phyloP scores from a whole-genome alignment of 2,329 filamentous ascomycete genomes.

The Colletotrichum sp. region DNA sequence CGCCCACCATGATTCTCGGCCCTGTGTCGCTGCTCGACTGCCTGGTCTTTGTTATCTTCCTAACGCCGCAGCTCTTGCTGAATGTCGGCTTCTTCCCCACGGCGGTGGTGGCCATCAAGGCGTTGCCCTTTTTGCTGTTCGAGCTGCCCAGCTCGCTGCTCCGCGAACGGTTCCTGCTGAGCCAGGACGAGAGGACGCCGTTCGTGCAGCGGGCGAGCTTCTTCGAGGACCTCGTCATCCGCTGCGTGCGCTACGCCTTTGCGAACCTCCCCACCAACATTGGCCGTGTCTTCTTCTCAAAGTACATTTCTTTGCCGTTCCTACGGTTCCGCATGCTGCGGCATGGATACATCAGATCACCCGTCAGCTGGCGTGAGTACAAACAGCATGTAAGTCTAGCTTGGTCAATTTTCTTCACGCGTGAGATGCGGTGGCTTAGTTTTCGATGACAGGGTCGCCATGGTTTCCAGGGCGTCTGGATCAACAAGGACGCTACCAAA shows the following conservation, averaged over 20 bases:
- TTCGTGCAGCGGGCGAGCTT: constrained; percentile 73
- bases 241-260: constrained; percentile 81
- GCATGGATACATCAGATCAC: constrained; percentile 67
- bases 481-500: constrained; percentile 62
- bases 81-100: constrained; percentile 68
- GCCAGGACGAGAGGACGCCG: constrained; percentile 35
- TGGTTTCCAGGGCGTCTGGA: constrained; percentile 68
- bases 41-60: constrained; percentile 71
- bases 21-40: constrained; percentile 80
- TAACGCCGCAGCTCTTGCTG: constrained; percentile 73
- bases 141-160: constrained; percentile 63
- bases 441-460: constrained; percentile 11
- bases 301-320: constrained; percentile 74
- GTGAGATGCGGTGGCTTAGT: not conserved
- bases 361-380: constrained; percentile 66
- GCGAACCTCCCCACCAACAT: constrained; percentile 70
- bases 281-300: constrained; percentile 79
- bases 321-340: constrained; percentile 76
- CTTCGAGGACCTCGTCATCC: constrained; percentile 79
- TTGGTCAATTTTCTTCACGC: not conserved
- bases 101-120: constrained; percentile 59
- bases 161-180: constrained; percentile 57
- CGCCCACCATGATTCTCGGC: constrained; percentile 68
- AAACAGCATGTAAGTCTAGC: constrained; percentile 43
- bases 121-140: constrained; percentile 72